Evolutionary conservation across 306 rosid genomes (phyloP).

Genomic region (Cyclanthera cordifolia): DNA sequence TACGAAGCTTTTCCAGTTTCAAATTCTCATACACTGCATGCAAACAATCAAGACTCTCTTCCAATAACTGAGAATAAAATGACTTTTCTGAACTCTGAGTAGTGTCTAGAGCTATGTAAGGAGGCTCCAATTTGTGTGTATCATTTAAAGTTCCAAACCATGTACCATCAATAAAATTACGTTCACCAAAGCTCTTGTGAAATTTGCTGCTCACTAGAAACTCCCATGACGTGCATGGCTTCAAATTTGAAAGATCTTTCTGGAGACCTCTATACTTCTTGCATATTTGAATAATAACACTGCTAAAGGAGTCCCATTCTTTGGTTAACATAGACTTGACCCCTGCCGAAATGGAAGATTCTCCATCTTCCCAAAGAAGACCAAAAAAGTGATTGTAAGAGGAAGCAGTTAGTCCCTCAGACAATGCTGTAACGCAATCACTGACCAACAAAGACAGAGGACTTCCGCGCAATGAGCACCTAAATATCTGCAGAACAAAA

Average conservation of each 20-base stretch:
- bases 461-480: slow-evolving; percentile 62
- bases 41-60: slow-evolving; percentile 64
- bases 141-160: slow-evolving; percentile 29
- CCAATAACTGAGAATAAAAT: slow-evolving; percentile 46
- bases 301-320: slow-evolving; percentile 74
- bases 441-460: slow-evolving; percentile 66
- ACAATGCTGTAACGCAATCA: slow-evolving; percentile 86
- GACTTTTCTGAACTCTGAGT: slow-evolving; percentile 29
- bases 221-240: slow-evolving; percentile 61
- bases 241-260: slow-evolving; percentile 25
- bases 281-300: slow-evolving; percentile 56
- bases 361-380: slow-evolving; percentile 80
- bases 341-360: slow-evolving; percentile 39
- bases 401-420: slow-evolving; percentile 64
- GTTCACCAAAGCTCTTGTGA: slow-evolving; percentile 54
- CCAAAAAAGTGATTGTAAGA: slow-evolving; percentile 66
- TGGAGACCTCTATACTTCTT: slow-evolving; percentile 23
- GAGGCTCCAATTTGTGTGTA: slow-evolving; percentile 24
- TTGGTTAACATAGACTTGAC: slow-evolving; percentile 38
- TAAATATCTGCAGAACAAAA: slow-evolving; percentile 49
- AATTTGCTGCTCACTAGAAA: slow-evolving; percentile 67
- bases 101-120: slow-evolving; percentile 18
- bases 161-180: slow-evolving; percentile 33
- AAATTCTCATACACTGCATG: slow-evolving; percentile 90
- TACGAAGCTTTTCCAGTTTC: slow-evolving; percentile 83